Conservation (phyloP, 148 eudicot genomes). For the Nepenthes mirabilis region DNA sequence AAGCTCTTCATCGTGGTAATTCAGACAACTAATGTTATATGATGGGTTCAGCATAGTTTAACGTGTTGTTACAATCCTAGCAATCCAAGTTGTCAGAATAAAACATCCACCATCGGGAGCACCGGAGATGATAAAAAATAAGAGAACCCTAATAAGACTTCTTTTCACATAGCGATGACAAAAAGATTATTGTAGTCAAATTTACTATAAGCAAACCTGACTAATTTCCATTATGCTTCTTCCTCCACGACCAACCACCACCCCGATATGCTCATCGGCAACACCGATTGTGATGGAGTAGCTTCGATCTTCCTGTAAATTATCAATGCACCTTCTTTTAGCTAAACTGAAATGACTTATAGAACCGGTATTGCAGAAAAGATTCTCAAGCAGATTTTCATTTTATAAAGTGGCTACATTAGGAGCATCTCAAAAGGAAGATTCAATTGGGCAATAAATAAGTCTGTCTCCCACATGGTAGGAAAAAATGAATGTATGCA, state of each 20-base stretch:
- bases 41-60: no score
- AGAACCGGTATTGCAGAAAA: no score
- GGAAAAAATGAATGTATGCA: no score
- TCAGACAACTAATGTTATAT: no score
- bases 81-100: not conserved
- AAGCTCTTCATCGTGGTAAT: no score
- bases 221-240: slow-evolving; percentile 69
- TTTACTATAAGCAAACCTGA: slow-evolving; percentile 38
- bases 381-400: no score
- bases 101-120: not conserved
- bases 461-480: no score
- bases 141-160: no score
- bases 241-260: slow-evolving; percentile 95
- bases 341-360: not conserved
- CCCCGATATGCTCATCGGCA: slow-evolving; percentile 93
- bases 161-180: not conserved
- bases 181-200: not conserved
- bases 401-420: no score
- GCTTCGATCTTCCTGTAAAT: slow-evolving; percentile 51
- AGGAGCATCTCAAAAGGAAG: no score
- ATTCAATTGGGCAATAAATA: no score
- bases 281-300: slow-evolving; percentile 84
- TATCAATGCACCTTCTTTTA: not conserved
- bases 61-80: no score
- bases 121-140: not conserved